Percentiles rank a stretch among this genome's conserved stretches.
phyloP scores from a whole-genome alignment of 352 stramenopile species.

The Pythium monospermum region DNA sequence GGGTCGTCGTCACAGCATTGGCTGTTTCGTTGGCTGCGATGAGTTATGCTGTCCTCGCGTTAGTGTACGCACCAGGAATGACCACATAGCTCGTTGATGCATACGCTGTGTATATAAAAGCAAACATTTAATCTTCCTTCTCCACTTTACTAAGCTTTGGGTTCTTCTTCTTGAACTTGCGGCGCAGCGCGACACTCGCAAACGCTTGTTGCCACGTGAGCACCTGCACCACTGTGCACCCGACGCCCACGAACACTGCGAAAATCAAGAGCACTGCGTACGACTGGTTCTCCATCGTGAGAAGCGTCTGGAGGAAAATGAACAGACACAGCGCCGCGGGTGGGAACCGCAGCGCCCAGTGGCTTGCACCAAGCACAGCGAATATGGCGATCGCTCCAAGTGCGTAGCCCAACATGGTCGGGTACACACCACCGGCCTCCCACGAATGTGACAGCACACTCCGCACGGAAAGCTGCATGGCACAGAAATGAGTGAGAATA shows the following conservation, averaged over 20 bases:
- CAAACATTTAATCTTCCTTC: conserved; percentile 28
- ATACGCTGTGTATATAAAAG: not conserved
- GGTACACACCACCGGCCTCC: conserved; percentile 50
- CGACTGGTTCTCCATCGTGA: conserved; percentile 21
- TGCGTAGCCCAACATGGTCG: conserved; percentile 49
- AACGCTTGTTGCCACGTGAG: conserved; percentile 46
- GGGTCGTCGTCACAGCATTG: not conserved
- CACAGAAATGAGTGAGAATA: not conserved
- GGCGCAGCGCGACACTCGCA: conserved; percentile 29
- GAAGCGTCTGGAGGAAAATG: conserved; percentile 13
- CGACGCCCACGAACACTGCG: conserved; percentile 32
- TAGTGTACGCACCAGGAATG: not conserved
- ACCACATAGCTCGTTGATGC: not conserved
- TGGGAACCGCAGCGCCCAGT: conserved; percentile 15
- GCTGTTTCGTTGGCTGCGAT: conserved; percentile 1
- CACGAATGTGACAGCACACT: conserved; percentile 44
- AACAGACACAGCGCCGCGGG: conserved; percentile 7
- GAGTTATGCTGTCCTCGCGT: conserved; percentile 1
- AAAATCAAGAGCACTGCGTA: conserved; percentile 31
- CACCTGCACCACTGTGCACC: conserved; percentile 57
- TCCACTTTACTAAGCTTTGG: conserved; percentile 19
- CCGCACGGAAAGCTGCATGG: conserved; percentile 39
- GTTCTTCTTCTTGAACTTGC: conserved; percentile 10
- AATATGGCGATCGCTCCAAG: conserved; percentile 38
- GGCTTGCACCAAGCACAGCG: conserved; percentile 31